phyloP scores from a whole-genome alignment of 2,329 filamentous ascomycete species.

The Aspergillus neoniger region DNA sequence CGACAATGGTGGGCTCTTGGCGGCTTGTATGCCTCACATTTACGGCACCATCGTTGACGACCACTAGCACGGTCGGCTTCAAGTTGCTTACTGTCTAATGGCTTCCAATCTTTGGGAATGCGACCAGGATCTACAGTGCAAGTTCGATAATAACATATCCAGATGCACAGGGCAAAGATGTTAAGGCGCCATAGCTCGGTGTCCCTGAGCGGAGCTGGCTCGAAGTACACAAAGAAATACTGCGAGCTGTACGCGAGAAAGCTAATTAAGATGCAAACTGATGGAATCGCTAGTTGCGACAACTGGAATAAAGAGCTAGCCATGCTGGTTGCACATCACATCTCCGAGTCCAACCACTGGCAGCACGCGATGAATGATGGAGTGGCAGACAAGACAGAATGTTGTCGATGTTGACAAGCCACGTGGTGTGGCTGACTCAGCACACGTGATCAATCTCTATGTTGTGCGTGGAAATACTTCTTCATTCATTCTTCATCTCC shows the following conservation, averaged over 20 bases:
- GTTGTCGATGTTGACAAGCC: background rate
- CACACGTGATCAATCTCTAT: constrained; percentile 14
- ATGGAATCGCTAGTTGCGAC: constrained; percentile 54
- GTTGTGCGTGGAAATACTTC: constrained; percentile 22
- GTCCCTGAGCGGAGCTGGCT: constrained; percentile 54
- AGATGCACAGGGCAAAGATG: constrained; percentile 54
- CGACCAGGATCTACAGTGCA: constrained; percentile 61
- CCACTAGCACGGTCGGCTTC: constrained; percentile 24
- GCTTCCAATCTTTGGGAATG: constrained; percentile 50
- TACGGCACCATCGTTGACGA: constrained; percentile 60
- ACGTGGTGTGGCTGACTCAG: constrained; percentile 11
- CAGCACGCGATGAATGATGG: background rate
- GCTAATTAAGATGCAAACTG: constrained; percentile 55
- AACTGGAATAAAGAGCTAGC: constrained; percentile 32
- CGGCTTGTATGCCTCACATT: constrained; percentile 63
- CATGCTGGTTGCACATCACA: constrained; percentile 10
- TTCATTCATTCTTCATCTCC: background rate
- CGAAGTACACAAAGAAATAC: constrained; percentile 56
- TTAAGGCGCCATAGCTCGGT: constrained; percentile 59
- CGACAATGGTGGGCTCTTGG: constrained; percentile 67
- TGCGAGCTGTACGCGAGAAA: constrained; percentile 64
- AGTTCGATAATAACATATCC: constrained; percentile 61
- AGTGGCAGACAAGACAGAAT: background rate
- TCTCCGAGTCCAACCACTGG: background rate
- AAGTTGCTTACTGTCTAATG: constrained; percentile 19